phyloP scores from a whole-genome alignment of 208 protist species.

The Tritrichomonas musculus region DNA sequence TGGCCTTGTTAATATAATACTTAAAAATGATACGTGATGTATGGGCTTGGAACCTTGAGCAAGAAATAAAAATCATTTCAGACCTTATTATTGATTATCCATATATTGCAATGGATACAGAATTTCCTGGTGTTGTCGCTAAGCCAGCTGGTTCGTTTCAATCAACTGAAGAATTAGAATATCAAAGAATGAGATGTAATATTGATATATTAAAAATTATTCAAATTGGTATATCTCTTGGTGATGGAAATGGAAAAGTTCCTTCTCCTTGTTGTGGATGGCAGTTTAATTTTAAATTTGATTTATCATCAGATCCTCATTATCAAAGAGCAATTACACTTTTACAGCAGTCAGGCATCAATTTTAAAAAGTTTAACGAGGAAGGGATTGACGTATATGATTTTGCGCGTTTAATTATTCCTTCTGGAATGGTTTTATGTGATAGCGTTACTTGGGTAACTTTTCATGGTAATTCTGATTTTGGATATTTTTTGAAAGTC shows the following conservation, averaged over 20 bases:
- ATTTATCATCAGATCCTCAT: slow-evolving; percentile 83
- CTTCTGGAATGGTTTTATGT: slow-evolving; percentile 85
- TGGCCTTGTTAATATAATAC: too few species aligned
- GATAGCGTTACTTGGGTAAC: slow-evolving; percentile 84
- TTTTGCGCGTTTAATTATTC: slow-evolving; percentile 88
- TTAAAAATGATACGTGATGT: slow-evolving; percentile 34
- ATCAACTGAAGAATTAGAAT: slow-evolving; percentile 32
- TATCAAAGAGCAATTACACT: slow-evolving; percentile 89
- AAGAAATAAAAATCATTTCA: slow-evolving; percentile 83
- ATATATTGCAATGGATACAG: slow-evolving; percentile 81
- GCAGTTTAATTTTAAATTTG: slow-evolving; percentile 99
- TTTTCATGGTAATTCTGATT: slow-evolving; percentile 96
- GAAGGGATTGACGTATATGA: slow-evolving; percentile 63
- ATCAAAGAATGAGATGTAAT: slow-evolving; percentile 70
- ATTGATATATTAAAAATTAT: slow-evolving; percentile 96
- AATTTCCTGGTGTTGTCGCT: slow-evolving; percentile 95
- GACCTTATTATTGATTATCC: slow-evolving; percentile 84
- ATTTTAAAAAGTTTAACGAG: slow-evolving; percentile 67
- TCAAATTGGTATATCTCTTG: slow-evolving; percentile 92
- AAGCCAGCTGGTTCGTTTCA: slow-evolving; percentile 44
- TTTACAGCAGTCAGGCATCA: slow-evolving; percentile 79
- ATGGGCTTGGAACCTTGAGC: slow-evolving; percentile 59
- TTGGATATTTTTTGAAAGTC: slow-evolving; percentile 89
- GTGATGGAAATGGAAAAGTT: slow-evolving; percentile 84
- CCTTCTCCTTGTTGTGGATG: slow-evolving; percentile 80